Conservation (phyloP, 2,329 filamentous ascomycete species). For the Ustulina deusta region DNA sequence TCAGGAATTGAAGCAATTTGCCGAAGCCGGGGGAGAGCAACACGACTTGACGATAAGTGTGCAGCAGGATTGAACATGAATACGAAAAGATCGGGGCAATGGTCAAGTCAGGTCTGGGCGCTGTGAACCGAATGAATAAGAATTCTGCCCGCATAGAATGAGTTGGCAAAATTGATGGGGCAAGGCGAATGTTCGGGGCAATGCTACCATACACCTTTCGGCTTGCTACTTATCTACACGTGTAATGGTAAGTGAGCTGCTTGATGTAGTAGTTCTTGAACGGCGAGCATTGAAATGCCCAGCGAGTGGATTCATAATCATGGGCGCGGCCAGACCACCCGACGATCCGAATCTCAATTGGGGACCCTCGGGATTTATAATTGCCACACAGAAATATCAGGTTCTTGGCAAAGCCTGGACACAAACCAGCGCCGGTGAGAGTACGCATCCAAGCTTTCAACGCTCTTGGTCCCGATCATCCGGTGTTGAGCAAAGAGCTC, state of each 20-base stretch:
- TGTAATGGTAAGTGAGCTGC: conserved; percentile 6
- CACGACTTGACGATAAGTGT: background rate
- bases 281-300: conserved; percentile 1
- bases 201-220: conserved; percentile 13
- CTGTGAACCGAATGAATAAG: conserved; percentile 26
- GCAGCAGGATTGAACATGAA: conserved; percentile 1
- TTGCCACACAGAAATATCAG: conserved; percentile 1
- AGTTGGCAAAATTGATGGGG: conserved; percentile 19
- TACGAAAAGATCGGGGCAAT: background rate
- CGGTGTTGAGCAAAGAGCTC: conserved; percentile 7
- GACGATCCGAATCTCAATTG: conserved; percentile 4
- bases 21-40: conserved; percentile 2
- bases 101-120: conserved; percentile 12
- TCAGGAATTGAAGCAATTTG: background rate
- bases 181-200: background rate
- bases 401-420: conserved; percentile 11
- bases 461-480: conserved; percentile 14
- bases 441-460: conserved; percentile 1
- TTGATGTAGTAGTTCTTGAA: conserved; percentile 21
- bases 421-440: background rate
- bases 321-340: conserved; percentile 18
- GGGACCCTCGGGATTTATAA: conserved; percentile 1
- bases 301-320: conserved; percentile 8
- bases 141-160: conserved; percentile 25
- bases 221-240: conserved; percentile 11